Base-by-base conservation (phyloP, 192 early-diverging fungal species). In the Dissophora ornata region DNA sequence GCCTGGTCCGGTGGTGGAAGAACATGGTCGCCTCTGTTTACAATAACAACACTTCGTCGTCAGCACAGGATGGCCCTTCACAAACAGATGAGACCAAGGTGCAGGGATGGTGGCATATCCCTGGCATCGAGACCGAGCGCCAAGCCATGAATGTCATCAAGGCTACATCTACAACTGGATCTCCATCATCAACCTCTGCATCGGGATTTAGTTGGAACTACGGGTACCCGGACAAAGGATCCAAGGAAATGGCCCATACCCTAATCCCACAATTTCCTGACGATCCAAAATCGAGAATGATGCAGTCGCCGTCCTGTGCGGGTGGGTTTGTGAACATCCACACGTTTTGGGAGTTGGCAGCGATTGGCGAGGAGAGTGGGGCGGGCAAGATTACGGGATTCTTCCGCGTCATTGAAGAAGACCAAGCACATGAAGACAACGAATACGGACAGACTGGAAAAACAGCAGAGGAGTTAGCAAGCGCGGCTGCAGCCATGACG, bases 1-100 rank as follows among this genome's bases (percentile, higher is more conserved):
- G 68, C 4, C 82, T 96, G 21, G 77, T 95, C 28, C 80, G 80
- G 42, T 96, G 93, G 93, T 96, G 95, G 95, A 83, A 87, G 46
- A 80, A 79, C 8, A 64, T 59, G 26, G 41, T 75, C 21, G 21
- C 57, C 33, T 69, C 64, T n/a, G 65, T 60, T 1, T 77, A 67
- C 51, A 24, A 21, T 10, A 4, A 15, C 9, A 26, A 51, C 22
- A 1, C 62, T 13, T 12, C 49, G 30, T 15, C 47, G 19, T 7
- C 46, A 19, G 13, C 53, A 19, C 15, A 30, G 2, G 10, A 30
- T 19, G 15, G 18, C 24, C 34, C n/a, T 0, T 18, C 3, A 8
- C 21, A 30, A 9, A 22, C 26, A 24, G 49, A 61, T 11, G 22
- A 47, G 46, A 57, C 30, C 25, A 28, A 49, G 13, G 22, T 51